phyloP scores from a whole-genome alignment of 371 early-diverging fungal genomes.

The Mucor racemosus region DNA sequence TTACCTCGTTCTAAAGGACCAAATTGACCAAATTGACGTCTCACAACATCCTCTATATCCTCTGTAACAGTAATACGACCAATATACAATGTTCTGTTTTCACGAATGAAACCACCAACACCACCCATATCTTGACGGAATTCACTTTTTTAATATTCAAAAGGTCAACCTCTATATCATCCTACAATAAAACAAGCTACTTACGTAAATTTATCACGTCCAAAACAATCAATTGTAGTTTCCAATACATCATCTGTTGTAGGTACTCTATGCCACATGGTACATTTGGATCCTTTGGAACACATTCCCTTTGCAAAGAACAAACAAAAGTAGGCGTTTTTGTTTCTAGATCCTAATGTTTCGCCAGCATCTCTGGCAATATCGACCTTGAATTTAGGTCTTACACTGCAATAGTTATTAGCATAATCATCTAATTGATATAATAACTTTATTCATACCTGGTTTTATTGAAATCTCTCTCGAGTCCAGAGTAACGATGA shows the following conservation, averaged over 20 bases:
- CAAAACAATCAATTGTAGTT: slow-evolving; percentile 80
- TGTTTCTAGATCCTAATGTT: slow-evolving; percentile 70
- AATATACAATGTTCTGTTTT: slow-evolving; percentile 79
- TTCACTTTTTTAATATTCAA: slow-evolving; percentile 43
- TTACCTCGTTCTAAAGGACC: slow-evolving; percentile 78
- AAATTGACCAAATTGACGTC: slow-evolving; percentile 78
- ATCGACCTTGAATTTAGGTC: slow-evolving; percentile 71
- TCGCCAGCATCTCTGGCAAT: slow-evolving; percentile 74
- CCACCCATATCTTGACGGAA: slow-evolving; percentile 90
- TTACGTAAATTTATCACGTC: slow-evolving; percentile 72
- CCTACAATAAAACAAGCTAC: neutral
- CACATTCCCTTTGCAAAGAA: slow-evolving; percentile 90
- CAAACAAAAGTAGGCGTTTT: slow-evolving; percentile 74
- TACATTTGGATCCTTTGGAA: slow-evolving; percentile 68
- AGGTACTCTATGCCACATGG: slow-evolving; percentile 82
- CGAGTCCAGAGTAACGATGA: slow-evolving; percentile 65
- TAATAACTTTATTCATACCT: slow-evolving; percentile 20
- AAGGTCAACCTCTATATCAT: too few species aligned
- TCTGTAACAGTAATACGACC: slow-evolving; percentile 69
- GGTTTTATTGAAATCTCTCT: slow-evolving; percentile 50
- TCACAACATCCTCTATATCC: slow-evolving; percentile 65
- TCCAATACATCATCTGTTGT: slow-evolving; percentile 67
- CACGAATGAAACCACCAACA: slow-evolving; percentile 82
- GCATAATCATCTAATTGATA: neutral
- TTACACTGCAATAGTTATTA: slow-evolving; percentile 33